phyloP scores from a whole-genome alignment of 805 yeast genomes.

The Nakazawaea populi region DNA sequence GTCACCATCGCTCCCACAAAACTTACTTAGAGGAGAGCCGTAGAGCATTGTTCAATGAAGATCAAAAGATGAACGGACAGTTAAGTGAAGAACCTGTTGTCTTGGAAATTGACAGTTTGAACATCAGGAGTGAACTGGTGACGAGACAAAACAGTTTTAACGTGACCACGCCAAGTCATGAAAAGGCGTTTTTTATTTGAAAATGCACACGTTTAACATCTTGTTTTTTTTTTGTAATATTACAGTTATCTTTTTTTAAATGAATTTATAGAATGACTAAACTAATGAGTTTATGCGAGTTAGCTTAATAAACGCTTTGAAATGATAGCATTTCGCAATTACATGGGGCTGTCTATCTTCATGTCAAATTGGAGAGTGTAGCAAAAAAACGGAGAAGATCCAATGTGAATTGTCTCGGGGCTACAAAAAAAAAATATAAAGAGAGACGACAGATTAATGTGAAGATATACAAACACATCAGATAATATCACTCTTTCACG shows the following conservation, averaged over 20 bases:
- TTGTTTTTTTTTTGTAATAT: not conserved
- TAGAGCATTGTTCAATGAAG: not conserved
- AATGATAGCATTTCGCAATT: too few relatives aligned
- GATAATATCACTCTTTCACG: too few relatives aligned
- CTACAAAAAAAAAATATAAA: too few relatives aligned
- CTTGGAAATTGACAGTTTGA: constrained; percentile 3
- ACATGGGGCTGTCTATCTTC: too few relatives aligned
- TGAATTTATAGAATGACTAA: not conserved
- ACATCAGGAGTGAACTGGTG: constrained; percentile 4
- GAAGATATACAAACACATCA: too few relatives aligned
- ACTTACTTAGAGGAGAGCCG: constrained; percentile 10
- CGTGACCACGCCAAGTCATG: constrained; percentile 1
- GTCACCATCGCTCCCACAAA: not conserved
- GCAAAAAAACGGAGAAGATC: too few relatives aligned
- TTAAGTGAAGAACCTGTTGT: constrained; percentile 7
- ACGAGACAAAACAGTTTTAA: constrained; percentile 3
- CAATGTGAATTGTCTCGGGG: too few relatives aligned
- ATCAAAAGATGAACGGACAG: constrained; percentile 3
- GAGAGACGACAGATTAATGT: too few relatives aligned
- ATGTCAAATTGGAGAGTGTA: too few relatives aligned
- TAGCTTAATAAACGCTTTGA: too few relatives aligned
- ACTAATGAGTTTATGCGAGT: too few relatives aligned
- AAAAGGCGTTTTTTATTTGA: constrained; percentile 3
- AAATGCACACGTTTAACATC: not conserved
- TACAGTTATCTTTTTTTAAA: not conserved